These are phyloP conservation scores for Ceratocystis variospora DNA, from an alignment of 2,329 filamentous ascomycete genomes.

Conservation along the genomic window DNA sequence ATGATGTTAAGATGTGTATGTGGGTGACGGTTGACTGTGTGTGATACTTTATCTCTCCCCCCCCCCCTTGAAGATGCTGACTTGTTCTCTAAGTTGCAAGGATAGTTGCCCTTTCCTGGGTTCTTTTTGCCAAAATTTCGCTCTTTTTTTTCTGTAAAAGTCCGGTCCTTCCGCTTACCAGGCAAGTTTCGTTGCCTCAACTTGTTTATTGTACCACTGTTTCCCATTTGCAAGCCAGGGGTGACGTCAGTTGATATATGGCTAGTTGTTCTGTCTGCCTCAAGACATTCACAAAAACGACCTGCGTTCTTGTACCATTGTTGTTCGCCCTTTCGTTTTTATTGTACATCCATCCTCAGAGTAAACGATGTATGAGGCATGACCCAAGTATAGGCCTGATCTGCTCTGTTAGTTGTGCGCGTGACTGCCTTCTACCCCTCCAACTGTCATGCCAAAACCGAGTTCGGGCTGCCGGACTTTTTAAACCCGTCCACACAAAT, in stretches of 20 bases:
- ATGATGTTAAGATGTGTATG: neutral
- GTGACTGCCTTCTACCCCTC: neutral
- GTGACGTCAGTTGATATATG: constrained; percentile 4
- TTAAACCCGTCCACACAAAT: neutral
- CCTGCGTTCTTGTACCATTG: neutral
- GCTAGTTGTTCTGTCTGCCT: neutral
- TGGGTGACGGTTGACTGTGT: neutral
- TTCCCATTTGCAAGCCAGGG: neutral
- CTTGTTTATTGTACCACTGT: neutral
- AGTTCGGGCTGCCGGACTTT: constrained; percentile 5
- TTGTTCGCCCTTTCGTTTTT: neutral
- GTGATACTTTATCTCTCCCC: neutral
- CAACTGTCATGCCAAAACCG: neutral
- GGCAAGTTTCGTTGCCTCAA: neutral
- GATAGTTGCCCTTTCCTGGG: neutral
- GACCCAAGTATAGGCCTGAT: neutral
- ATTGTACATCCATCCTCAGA: neutral
- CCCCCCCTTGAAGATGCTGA: neutral
- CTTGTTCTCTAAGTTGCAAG: constrained; percentile 4
- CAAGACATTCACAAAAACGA: neutral
- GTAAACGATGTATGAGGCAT: neutral
- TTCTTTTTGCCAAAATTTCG: neutral
- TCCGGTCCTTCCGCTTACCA: constrained; percentile 5
- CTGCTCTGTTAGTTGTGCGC: neutral
- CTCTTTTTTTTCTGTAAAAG: constrained; percentile 2